Evolutionary conservation across 805 yeast species (phyloP), one percentile per base, ranked within the genome.

Genomic region (Candida hispaniensis): DNA sequence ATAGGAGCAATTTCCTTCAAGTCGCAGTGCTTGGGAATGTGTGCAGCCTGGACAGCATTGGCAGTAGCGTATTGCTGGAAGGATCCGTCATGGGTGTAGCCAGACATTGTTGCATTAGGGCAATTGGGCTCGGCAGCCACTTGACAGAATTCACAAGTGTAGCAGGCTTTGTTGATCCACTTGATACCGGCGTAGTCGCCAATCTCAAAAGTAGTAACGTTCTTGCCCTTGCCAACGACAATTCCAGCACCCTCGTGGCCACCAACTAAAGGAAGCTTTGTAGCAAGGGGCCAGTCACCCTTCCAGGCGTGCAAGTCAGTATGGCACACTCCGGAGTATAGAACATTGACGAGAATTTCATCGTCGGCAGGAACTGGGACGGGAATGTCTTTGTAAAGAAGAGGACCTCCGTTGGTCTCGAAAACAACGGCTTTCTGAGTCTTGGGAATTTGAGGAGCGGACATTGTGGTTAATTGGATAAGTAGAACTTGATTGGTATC

Each of bases 281-380:
- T 71, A 44, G 62, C 71, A 56, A 78, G 64, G 32, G 93, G 91
- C 93, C 93, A 82, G 63, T 83, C 94, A 52, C 93, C 93, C 56
- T 79, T 73, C 86, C 91, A 80, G 38, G 93, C 93, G 66, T 83
- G 94, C 57, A 83, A 70, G 55, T 82, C 94, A 22, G 94, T 81
- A 67, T 85, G 94, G 62, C 94, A 82, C 38, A 82, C 93, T 60
- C 94, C 94, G 14, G 93, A 74, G 68, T 76, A 82, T 62, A 73
- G 74, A 59, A 83, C 75, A 58, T 83, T 74, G 61, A 83, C 66
- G 56, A 83, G 68, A 47, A 82, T 66, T 60, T 82, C 86, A 54
- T 74, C 76, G 42, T 81, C 62, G 55, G 71, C 77, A 49, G 93
- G 93, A 30, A 56, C 60, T 50, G 93, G 93, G 39, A 81, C 88